Base-by-base conservation (phyloP, 2,329 filamentous ascomycete species). In the Penicillium sp. region DNA sequence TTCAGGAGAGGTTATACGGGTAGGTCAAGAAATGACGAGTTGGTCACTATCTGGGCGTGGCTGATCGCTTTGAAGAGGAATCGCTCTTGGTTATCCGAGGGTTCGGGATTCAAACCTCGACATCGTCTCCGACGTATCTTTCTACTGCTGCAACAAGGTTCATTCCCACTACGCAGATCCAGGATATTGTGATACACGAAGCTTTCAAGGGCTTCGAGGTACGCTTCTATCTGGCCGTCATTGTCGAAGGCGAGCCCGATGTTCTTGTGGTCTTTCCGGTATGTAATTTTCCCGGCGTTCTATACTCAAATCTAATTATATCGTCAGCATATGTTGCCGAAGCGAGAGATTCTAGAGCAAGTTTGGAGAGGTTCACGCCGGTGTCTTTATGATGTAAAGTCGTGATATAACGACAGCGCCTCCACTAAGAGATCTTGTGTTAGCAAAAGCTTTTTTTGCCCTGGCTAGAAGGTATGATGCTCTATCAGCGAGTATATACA, bases 231-330 rank as follows among this genome's bases (percentile, higher is more conserved):
- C 77, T 99, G 8, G 85, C 90, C 4, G 89, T 97, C 29, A 88
- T 97, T 49, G 91, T 97, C 16, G 89, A 95, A 63, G 91, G 87
- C 2, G 93, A 97, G 74, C 83, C 87, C 50, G 87, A 94, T 61
- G 83, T 96, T 4, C 89, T 97, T 0, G 93, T 99, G n/a, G 91
- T 97, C 3, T 99, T 99, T 70, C 93, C 93, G 2, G 82, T 85
- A 69, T 64, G 79, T 74, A 23, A 7, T 19, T 6, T 42, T 11
- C 32, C 39, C 26, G 6, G 44, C 18, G 40, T 7, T 51, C 7
- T 41, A 36, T 29, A 29, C 30, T 50, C 30, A 29, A 47, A 11
- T 18, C 47, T 58, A 56, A 61, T 34, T 14, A 18, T 45, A 34
- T 27, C 41, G 30, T 10, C 53, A 84, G 77, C 81, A 82, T 53